Evolutionary conservation across 164 flowering plant species (phyloP), one percentile per base, ranked within the genome.

Genomic region (Houttuynia cordata): DNA sequence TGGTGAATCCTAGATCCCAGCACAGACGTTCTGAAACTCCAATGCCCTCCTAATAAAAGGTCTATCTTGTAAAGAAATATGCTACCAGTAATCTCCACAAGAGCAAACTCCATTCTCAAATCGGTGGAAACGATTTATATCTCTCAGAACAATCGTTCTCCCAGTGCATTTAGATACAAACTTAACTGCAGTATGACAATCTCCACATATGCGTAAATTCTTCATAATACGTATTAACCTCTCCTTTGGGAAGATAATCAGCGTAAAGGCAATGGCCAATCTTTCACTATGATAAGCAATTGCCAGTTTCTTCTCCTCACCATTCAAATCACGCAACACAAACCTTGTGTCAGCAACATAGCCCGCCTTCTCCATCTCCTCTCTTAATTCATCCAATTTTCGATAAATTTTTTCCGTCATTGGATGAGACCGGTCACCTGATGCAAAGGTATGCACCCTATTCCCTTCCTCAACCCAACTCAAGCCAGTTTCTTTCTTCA

Each of bases 391-490:
- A 53, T 79, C 84, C 68, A 94, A 61, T 61, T 88, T 94, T 60
- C 62, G 57, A 68, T 86, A 91, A 15, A 94, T 94, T 63, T 79
- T 80, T 40, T 59, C 53, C 1, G 79, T 61, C 69, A 66, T 74
- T 0, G 72, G 67, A 59, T 94, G 93, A n/a, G 63, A 54, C 53
- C 79, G 76, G 53, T 91, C 96, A 57, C 87, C 92, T 14, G 96
- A 74, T 42, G 82, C 76, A 74, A 94, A 94, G 22, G 83, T 79
- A 70, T 91, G 96, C 24, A 88, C 83, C 61, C 63, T 78, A 47
- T 83, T 83, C 57, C 96, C 95, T 40, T 90, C 93, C 74, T 91
- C 97, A 12, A 94, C 89, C 99, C 97, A 91, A 67, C 99, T 94
- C 75, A 94, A 78, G 30, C 97, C 97, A 10, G 95, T 81, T 68